Conservation (phyloP, 2,329 filamentous ascomycete genomes). For the Colletotrichum echinochloae region DNA sequence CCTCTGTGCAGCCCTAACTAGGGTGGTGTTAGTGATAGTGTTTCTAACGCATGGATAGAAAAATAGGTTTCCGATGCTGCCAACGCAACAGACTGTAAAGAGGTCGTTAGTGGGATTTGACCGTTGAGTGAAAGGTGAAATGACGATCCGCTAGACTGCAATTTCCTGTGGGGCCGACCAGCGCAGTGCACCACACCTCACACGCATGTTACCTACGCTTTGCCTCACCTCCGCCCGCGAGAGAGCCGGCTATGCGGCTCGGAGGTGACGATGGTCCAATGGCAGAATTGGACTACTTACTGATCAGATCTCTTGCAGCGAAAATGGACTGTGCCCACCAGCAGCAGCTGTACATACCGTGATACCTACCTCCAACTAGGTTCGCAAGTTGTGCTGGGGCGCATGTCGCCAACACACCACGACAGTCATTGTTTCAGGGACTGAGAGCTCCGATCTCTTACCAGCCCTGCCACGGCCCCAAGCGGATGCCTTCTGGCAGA, state of each 20-base stretch:
- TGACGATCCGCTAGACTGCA: constrained; percentile 16
- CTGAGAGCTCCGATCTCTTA: constrained; percentile 31
- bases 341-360: background rate
- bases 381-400: background rate
- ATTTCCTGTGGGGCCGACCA: constrained; percentile 4
- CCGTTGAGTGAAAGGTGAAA: background rate
- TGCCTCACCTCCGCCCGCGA: background rate
- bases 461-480: constrained; percentile 21
- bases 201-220: background rate
- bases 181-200: background rate
- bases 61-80: no score
- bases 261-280: constrained; percentile 22
- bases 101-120: constrained; percentile 9
- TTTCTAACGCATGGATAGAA: no score
- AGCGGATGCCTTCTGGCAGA: background rate
- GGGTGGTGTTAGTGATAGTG: no score
- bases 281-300: background rate
- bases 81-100: no score
- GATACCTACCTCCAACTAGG: background rate
- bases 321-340: constrained; percentile 22
- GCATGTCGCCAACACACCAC: constrained; percentile 23
- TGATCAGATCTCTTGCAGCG: background rate
- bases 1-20: no score
- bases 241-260: constrained; percentile 5
- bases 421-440: constrained; percentile 35